Percentiles rank a stretch among this genome's conserved stretches.
These are phyloP conservation scores for Carex myosuroides DNA, from an alignment of 176 grass and related monocot species.

Conservation along the genomic window DNA sequence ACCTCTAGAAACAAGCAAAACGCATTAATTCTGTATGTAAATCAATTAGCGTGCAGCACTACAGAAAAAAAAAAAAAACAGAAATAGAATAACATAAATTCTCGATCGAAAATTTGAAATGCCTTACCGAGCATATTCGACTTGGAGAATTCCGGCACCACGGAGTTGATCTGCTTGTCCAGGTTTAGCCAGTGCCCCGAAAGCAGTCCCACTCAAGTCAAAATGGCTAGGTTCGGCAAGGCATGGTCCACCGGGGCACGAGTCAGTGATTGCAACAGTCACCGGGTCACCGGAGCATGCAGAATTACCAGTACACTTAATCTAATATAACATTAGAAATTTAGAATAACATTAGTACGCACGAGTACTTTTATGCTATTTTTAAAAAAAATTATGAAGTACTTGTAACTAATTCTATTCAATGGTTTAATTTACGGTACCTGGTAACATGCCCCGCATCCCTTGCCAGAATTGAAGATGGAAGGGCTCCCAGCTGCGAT, in stretches of 20 bases:
- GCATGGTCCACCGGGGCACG: slow-evolving; percentile 40
- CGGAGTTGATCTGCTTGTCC: slow-evolving; percentile 60
- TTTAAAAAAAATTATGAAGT: neutral
- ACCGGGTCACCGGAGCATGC: slow-evolving; percentile 48
- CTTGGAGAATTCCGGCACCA: slow-evolving; percentile 35
- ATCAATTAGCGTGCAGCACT: neutral
- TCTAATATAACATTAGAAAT: neutral
- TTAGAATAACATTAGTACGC: neutral
- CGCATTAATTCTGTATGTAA: neutral
- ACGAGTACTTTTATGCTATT: neutral
- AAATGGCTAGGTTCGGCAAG: slow-evolving; percentile 46
- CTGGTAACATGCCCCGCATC: slow-evolving; percentile 80
- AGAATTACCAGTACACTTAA: slow-evolving; percentile 40
- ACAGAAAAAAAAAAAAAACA: neutral
- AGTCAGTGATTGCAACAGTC: slow-evolving; percentile 59
- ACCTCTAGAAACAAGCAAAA: no score
- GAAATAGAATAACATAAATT: neutral
- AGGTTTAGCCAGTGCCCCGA: slow-evolving; percentile 50
- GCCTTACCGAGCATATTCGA: slow-evolving; percentile 47
- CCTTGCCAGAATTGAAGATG: slow-evolving; percentile 52
- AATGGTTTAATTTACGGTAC: slow-evolving; percentile 15
- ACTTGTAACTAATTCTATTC: neutral
- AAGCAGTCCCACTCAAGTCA: slow-evolving; percentile 80
- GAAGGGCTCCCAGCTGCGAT: slow-evolving; percentile 61
- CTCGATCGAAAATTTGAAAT: neutral